Evolutionary conservation across 2,329 filamentous ascomycete species (phyloP).

Genomic region (Neofusicoccum kwambonambiense): DNA sequence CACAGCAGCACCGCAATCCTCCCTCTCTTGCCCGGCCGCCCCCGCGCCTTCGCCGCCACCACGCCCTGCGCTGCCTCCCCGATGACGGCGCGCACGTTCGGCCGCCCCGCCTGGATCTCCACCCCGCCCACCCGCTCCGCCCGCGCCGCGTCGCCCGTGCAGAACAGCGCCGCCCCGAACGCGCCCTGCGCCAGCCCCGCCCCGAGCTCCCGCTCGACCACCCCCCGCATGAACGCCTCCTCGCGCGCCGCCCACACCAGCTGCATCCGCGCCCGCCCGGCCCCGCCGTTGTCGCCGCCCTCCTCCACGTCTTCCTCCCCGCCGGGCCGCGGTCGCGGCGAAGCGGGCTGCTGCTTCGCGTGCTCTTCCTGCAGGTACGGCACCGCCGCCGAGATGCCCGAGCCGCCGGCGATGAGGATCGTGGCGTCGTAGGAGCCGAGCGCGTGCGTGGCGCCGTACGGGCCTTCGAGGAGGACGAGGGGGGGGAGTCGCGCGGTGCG

Average conservation of each 20-base stretch:
- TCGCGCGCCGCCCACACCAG: constrained; percentile 38
- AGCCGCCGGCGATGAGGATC: constrained; percentile 37
- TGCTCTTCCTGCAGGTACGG: constrained; percentile 28
- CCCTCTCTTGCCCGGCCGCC: constrained; percentile 25
- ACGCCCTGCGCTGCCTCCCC: constrained; percentile 28
- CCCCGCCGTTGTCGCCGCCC: neutral
- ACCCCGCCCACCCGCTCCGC: neutral
- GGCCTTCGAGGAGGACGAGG: constrained; percentile 50
- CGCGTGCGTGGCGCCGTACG: constrained; percentile 44
- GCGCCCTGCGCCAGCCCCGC: constrained; percentile 27
- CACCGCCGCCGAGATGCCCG: constrained; percentile 34
- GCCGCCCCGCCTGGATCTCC: constrained; percentile 31
- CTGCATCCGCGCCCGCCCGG: constrained; percentile 21
- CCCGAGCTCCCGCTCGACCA: constrained; percentile 27
- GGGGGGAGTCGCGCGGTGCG: constrained; percentile 19
- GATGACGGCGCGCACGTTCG: constrained; percentile 39
- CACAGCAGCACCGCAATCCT: constrained; percentile 45
- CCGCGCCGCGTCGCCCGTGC: neutral
- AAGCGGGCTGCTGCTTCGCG: neutral
- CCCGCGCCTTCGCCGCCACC: constrained; percentile 21
- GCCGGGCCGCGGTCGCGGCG: neutral
- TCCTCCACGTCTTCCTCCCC: neutral
- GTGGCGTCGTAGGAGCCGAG: constrained; percentile 42
- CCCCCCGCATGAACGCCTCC: constrained; percentile 28
- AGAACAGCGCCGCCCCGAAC: constrained; percentile 22